Evolutionary conservation across 179 eudicot species (phyloP), one percentile per base, ranked within the genome.

Genomic region (Nepenthes alata): DNA sequence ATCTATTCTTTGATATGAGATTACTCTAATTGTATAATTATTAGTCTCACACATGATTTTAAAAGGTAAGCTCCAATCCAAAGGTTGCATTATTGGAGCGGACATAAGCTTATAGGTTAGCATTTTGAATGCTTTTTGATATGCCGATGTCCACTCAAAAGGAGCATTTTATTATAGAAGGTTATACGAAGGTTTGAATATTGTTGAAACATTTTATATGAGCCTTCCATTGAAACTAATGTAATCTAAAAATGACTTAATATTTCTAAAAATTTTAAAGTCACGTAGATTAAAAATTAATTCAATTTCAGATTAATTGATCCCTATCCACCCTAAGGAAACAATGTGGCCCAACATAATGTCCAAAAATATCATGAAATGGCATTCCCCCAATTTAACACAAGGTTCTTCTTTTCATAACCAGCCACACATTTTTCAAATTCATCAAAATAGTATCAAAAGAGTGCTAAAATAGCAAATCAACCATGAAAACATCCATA

Each of bases 31-130:
- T 10, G 10, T 45, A 10, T 60, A 44, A 35, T 60, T 53, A 41
- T 53, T 60, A 1, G 35, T 53, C 6, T 60, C 63, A 15, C 63
- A 47, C 53, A 60, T 60, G 2, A 60, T 14, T 25, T 60, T 53
- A 34, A 60, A 60, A 5, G 52, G 52, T 0, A 34, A 2, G 6
- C 6, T 13, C 36, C 36, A 60, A 34, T 60, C 34, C 9, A 53
- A 53, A 0, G 52, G 36, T 13, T 44, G 2, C 4, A 60, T 60
- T 4, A 44, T 44, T 13, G 53, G 63, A 13, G 63, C 11, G 16
- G 53, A 60, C 6, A 15, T 25, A 8, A 60, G 0, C 4, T 3
- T 1, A 2, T 44, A 34, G 4, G 3, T 60, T n/a, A 60, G n/a
- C 11, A 13, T 10, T 6, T 47, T 13, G 14, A 41, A 60, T 9